These are phyloP conservation scores for Sporothrix dimorphospora DNA, from an alignment of 2,329 filamentous ascomycete species.

Conservation along the genomic window DNA sequence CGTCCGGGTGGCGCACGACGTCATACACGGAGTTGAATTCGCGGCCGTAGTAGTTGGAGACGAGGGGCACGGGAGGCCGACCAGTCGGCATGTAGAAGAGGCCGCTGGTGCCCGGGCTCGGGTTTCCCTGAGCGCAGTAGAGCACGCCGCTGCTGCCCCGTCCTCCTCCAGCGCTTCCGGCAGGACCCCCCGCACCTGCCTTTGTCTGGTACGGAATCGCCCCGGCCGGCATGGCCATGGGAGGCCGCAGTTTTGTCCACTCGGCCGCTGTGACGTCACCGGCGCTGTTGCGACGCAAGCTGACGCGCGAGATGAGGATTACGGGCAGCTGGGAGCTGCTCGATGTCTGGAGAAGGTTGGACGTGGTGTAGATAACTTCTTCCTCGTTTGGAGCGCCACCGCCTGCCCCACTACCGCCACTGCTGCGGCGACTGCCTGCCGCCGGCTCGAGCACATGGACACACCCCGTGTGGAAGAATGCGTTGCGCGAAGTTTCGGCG, in stretches of 20 bases:
- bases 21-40: conserved; percentile 54
- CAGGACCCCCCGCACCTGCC: neutral
- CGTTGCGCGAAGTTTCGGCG: conserved; percentile 45
- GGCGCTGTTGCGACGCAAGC: conserved; percentile 37
- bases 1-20: conserved; percentile 44
- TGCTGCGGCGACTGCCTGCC: neutral
- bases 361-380: conserved; percentile 52
- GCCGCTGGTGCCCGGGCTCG: conserved; percentile 42
- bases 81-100: conserved; percentile 43
- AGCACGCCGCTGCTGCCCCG: conserved; percentile 44
- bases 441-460: conserved; percentile 43
- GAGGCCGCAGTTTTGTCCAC: conserved; percentile 50
- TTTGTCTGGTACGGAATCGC: conserved; percentile 51
- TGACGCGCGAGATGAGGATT: conserved; percentile 51
- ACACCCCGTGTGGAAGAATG: conserved; percentile 53
- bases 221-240: conserved; percentile 63
- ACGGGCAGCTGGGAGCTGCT: conserved; percentile 45
- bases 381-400: conserved; percentile 16
- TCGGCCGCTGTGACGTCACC: conserved; percentile 41
- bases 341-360: conserved; percentile 46
- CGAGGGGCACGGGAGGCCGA: conserved; percentile 42
- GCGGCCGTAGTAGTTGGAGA: conserved; percentile 49
- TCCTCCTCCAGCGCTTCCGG: neutral
- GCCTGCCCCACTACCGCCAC: neutral
- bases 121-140: conserved; percentile 37